Evolutionary conservation across 345 rosid genomes (phyloP), one percentile per base, ranked within the genome.

Genomic region (Viola odorata): DNA sequence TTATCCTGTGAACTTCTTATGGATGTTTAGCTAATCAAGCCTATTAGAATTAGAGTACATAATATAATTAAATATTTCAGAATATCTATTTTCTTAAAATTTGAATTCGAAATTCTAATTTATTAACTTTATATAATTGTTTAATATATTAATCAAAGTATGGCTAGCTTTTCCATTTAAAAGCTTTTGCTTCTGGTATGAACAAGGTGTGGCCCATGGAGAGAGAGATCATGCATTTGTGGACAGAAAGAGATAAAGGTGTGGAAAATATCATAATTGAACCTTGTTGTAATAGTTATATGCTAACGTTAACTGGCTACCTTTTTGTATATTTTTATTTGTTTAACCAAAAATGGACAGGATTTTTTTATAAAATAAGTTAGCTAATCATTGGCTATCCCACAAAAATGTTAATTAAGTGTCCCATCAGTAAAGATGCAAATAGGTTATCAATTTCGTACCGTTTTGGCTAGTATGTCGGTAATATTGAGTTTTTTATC

Each of bases 261-360:
- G 60, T 54, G 71, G 77, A 65, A 56, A 77, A 57, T 72, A 84
- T 78, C 80, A 84, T 81, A 64, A 60, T 75, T 45, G 54, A 80
- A 59, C 81, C 72, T 74, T 58, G 55, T 73, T 69, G 77, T 69
- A n/a, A n/a, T n/a, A n/a, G n/a, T n/a, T n/a, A n/a, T n/a, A 49
- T 58, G 48, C 57, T 67, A 73, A 66, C 72, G 73, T 69, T 75
- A 52, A 62, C 51, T 23, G 2, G 32, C 32, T 23, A 16, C 42
- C 9, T 53, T 62, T 48, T 37, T 32, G 10, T 3, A 12, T 5
- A 9, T 23, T 15, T 12, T 5, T 44, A 12, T 63, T 37, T 3
- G 7, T 57, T 54, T 23, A 49, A 14, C 62, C 54, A 64, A 47
- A 39, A 39, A 23, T 12, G 5, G 60, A 45, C 42, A 14, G 15